Evolutionary conservation across 2,329 filamentous ascomycete species (phyloP), one percentile per base, ranked within the genome.

Genomic region (Cladophialophora bantiana): DNA sequence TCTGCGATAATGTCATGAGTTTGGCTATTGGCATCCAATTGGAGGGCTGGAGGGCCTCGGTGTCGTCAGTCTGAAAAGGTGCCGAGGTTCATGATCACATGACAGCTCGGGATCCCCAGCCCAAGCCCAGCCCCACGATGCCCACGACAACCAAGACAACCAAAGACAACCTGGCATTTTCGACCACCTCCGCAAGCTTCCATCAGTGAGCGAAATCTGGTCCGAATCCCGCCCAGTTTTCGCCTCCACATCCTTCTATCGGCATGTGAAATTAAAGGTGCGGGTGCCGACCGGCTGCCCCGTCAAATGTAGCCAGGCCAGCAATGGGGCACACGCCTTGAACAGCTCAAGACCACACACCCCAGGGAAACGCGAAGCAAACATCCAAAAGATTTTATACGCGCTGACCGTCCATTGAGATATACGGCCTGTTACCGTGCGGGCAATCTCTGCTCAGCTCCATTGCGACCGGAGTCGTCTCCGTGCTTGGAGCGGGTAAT

Each of bases 31-130:
- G 3, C 26, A 26, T 26, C 26, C 26, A 26, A 26, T 26, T 26
- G 26, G 26, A 26, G 26, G 26, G 26, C 26, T 26, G 34, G 59
- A 32, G 48, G 48, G 59, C 59, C 59, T 62, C 59, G 52, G 53
- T 64, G 62, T 58, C 42, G 55, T 59, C 62, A 64, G 31, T 50
- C 13, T 9, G 52, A 26, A 62, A 56, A 60, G 12, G 9, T 53
- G 48, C 62, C 62, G 62, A 65, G 62, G 62, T 56, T 60, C 34
- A 18, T 18, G 31, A 12, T 62, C 59, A 62, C 59, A 48, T 62
- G 59, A 56, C 12, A 7, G 4, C 6, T n/a, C 3, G 15, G 20
- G 31, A 6, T 32, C 7, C 26, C 18, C n/a, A n/a, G n/a, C n/a
- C n/a, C n/a, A n/a, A 48, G n/a, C 54, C 38, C 55, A 36, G 55